Evolutionary conservation across 257 asterid genomes (phyloP), one percentile per base, ranked within the genome.

Genomic region (Prunella vulgaris): DNA sequence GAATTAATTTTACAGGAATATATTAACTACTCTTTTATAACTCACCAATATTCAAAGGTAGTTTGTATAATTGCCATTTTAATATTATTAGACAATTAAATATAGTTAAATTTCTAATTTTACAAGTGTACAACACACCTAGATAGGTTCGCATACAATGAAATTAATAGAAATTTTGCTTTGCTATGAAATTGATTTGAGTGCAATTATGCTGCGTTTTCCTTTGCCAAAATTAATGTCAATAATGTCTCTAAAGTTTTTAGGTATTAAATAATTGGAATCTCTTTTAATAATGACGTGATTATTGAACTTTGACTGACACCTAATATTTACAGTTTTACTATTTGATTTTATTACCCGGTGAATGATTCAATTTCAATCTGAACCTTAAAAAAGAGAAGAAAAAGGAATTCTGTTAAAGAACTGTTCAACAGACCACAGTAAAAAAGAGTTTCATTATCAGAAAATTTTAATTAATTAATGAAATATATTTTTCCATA

Each of bases 391-490:
- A 54, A 46, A 33, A 42, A 71, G 76, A 63, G 76, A 62, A 32
- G 6, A 56, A 69, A 25, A 7, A 35, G 59, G 80, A 30, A 68
- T 62, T 18, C 49, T 21, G 76, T 69, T 70, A 52, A 75, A 61
- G 76, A 69, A 53, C 80, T 70, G 58, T 76, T 76, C 72, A 70
- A 68, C 75, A 75, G 79, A 52, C 27, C 40, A 68, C 46, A 33
- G 69, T 65, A 22, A 59, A 66, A 33, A 65, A 53, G 3, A 25
- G 28, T 25, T 25, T 53, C 8, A 17, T 37, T 13, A 44, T 64
- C 27, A 51, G 46, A 61, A 20, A 33, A 2, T 25, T 17, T 10
- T 2, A 48, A 28, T 20, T 44, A 9, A 67, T n/a, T n/a, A n/a
- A 32, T 20, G 53, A 33, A 51, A 49, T 62, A 68, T 70, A 74